These are phyloP conservation scores for Fraxinus sp. DNA, from an alignment of 305 asterid genomes.

Conservation along the genomic window DNA sequence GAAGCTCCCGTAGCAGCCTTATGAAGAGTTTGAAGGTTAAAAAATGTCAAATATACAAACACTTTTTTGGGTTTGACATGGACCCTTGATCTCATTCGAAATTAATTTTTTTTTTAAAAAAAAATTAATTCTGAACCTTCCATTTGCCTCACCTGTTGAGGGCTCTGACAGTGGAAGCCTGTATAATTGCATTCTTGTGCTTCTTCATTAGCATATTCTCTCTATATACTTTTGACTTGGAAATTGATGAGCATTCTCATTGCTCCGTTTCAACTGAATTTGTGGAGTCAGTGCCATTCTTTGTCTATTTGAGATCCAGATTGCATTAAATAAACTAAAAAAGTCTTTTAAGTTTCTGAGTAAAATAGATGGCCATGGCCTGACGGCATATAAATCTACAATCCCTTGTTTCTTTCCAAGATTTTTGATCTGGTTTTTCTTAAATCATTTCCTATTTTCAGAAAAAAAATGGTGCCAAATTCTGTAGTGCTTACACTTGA, in stretches of 20 bases:
- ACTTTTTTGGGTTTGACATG: conserved; percentile 21
- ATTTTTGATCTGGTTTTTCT: conserved; percentile 13
- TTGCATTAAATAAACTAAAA: conserved; percentile 15
- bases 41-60: conserved; percentile 5
- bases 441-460: not conserved
- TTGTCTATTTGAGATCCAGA: conserved; percentile 24
- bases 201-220: conserved; percentile 28
- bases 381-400: too few relatives aligned
- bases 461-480: conserved; percentile 64
- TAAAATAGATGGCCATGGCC: not conserved
- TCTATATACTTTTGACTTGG: not conserved
- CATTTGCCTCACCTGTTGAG: too few relatives aligned
- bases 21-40: conserved; percentile 20
- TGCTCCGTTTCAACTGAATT: conserved; percentile 34
- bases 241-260: not conserved
- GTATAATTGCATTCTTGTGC: too few relatives aligned
- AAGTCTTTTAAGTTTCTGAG: too few relatives aligned
- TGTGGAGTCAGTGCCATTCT: conserved; percentile 35
- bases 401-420: conserved; percentile 9
- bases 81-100: not conserved
- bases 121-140: not conserved
- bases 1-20: conserved; percentile 17
- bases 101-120: not conserved
- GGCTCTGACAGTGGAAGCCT: too few relatives aligned
- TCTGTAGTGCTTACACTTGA: conserved; percentile 73